Evolutionary conservation across 805 yeast species (phyloP).

Genomic region (Cyberlindnera mrakii): DNA sequence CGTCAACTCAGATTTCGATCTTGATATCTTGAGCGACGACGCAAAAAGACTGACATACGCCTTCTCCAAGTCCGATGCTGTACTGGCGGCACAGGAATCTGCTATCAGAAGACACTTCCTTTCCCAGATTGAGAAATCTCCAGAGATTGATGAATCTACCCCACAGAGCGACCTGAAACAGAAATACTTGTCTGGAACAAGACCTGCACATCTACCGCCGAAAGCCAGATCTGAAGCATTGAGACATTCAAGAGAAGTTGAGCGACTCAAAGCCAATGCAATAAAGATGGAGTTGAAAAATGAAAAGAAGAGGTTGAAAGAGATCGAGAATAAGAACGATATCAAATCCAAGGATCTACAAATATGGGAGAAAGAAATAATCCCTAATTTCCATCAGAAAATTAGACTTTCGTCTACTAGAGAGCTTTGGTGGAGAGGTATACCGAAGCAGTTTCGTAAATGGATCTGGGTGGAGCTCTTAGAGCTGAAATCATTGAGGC

Average conservation of each 20-base stretch:
- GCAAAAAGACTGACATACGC: slow-evolving; percentile 15
- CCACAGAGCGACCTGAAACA: slow-evolving; percentile 13
- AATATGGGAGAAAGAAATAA: slow-evolving; percentile 36
- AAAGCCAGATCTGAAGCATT: slow-evolving; percentile 46
- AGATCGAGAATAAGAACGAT: slow-evolving; percentile 28
- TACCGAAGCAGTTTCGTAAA: slow-evolving; percentile 40
- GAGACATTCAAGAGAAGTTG: slow-evolving; percentile 50
- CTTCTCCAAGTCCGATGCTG: slow-evolving; percentile 25
- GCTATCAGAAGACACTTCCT: slow-evolving; percentile 2
- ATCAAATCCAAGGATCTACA: slow-evolving; percentile 32
- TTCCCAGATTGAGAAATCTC: not conserved
- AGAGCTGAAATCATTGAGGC: slow-evolving; percentile 26
- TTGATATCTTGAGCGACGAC: slow-evolving; percentile 8
- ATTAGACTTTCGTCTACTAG: slow-evolving; percentile 35
- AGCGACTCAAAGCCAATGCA: slow-evolving; percentile 36
- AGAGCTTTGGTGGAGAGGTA: slow-evolving; percentile 58
- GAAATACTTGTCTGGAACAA: slow-evolving; percentile 38
- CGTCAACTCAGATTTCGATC: slow-evolving; percentile 11
- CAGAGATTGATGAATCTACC: not conserved
- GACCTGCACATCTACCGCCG: slow-evolving; percentile 66
- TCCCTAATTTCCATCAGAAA: slow-evolving; percentile 30
- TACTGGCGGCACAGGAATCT: slow-evolving; percentile 30
- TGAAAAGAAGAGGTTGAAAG: slow-evolving; percentile 26
- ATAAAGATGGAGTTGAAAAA: slow-evolving; percentile 32
- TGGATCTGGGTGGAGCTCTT: slow-evolving; percentile 46